These are phyloP conservation scores for Rhizophagus clarus DNA, from an alignment of 192 early-diverging fungal species.

Conservation along the genomic window DNA sequence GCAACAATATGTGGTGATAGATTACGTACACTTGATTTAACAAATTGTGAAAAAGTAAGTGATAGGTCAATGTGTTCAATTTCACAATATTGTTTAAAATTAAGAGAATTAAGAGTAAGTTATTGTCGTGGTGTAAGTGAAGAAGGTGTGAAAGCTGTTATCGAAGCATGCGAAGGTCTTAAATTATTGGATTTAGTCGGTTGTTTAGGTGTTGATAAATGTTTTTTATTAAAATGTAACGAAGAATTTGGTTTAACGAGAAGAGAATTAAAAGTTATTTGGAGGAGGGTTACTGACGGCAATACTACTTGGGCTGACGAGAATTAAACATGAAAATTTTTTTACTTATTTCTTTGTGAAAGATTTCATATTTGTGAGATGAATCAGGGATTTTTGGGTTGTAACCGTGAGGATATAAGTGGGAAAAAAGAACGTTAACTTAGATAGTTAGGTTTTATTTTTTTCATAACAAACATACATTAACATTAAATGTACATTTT, in stretches of 20 bases:
- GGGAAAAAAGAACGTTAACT: too few relatives aligned
- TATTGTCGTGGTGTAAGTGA: constrained; percentile 34
- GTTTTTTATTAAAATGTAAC: constrained; percentile 27
- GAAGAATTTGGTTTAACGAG: constrained; percentile 15
- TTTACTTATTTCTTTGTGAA: too few relatives aligned
- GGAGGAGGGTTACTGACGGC: constrained; percentile 7
- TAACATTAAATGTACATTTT: too few relatives aligned
- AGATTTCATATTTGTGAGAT: too few relatives aligned
- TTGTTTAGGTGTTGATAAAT: constrained; percentile 18
- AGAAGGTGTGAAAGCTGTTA: constrained; percentile 17
- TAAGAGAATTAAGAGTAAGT: constrained; percentile 30
- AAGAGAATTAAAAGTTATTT: constrained; percentile 15
- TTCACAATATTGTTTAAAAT: constrained; percentile 24
- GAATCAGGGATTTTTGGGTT: too few relatives aligned
- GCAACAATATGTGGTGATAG: constrained; percentile 1
- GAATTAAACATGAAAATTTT: background rate
- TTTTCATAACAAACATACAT: too few relatives aligned
- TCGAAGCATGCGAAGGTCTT: constrained; percentile 24
- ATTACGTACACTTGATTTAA: constrained; percentile 28
- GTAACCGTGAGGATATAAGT: too few relatives aligned
- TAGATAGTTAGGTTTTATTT: too few relatives aligned
- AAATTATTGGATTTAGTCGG: constrained; percentile 29
- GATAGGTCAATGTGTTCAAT: constrained; percentile 18
- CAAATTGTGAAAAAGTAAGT: constrained; percentile 35
- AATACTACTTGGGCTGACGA: constrained; percentile 10